Evolutionary conservation across 352 stramenopile genomes (phyloP).

Genomic region (Pythium monospermum): DNA sequence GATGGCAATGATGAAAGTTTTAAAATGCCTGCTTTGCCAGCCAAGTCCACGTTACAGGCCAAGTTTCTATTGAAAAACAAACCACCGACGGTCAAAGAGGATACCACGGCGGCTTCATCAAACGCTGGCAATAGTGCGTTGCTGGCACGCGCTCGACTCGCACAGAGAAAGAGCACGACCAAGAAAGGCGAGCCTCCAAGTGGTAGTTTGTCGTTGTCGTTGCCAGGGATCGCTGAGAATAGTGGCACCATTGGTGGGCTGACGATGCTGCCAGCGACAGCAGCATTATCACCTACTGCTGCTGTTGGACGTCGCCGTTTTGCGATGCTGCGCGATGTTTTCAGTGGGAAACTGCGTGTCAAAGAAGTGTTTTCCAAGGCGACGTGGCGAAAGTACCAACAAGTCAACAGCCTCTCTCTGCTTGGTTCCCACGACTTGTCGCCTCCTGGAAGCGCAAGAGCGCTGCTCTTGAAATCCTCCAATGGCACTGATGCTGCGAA

Average conservation of each 20-base stretch:
- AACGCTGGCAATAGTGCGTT: slow-evolving; percentile 13
- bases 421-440: slow-evolving; percentile 6
- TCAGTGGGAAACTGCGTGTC: slow-evolving; percentile 27
- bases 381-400: slow-evolving; percentile 56
- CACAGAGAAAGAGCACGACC: slow-evolving; percentile 16
- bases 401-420: slow-evolving; percentile 18
- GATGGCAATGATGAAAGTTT: slow-evolving; percentile 61
- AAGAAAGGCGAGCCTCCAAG: slow-evolving; percentile 1
- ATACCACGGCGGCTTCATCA: too few species aligned
- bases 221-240: slow-evolving; percentile 6
- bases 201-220: background rate
- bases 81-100: background rate
- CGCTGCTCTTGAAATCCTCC: slow-evolving; percentile 6
- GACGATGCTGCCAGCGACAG: slow-evolving; percentile 11
- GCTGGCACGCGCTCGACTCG: slow-evolving; percentile 12
- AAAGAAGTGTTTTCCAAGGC: slow-evolving; percentile 39
- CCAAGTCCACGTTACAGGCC: slow-evolving; percentile 31
- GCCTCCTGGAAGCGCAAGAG: slow-evolving; percentile 15
- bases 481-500: too few species aligned
- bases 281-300: background rate
- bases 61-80: slow-evolving; percentile 26
- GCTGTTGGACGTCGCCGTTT: slow-evolving; percentile 18
- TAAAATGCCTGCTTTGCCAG: slow-evolving; percentile 72
- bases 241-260: slow-evolving; percentile 9
- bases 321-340: slow-evolving; percentile 32